These are phyloP conservation scores for Kwoniella sp. DNA, from an alignment of 768 basidiomycete species.

Conservation along the genomic window DNA sequence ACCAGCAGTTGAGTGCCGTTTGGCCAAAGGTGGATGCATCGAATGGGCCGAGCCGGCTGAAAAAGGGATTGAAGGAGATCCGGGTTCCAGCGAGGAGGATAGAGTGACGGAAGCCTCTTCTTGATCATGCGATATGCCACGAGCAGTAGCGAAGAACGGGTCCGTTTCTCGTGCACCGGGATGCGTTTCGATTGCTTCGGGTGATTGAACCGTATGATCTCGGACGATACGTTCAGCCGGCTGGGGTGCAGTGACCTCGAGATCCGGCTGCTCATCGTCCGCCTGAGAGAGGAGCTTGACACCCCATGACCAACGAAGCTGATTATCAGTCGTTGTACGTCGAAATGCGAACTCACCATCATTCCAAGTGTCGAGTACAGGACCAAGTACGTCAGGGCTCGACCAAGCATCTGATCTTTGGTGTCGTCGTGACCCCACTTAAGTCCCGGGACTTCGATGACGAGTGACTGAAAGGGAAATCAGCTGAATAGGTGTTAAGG, in stretches of 20 bases:
- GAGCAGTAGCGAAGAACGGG: constrained; percentile 45
- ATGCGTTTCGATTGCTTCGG: constrained; percentile 42
- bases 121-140: constrained; percentile 36
- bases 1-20: constrained; percentile 7
- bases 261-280: constrained; percentile 59
- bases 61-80: constrained; percentile 25
- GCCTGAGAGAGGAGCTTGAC: constrained; percentile 77
- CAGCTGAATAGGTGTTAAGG: constrained; percentile 3
- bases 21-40: constrained; percentile 27
- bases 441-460: constrained; percentile 75
- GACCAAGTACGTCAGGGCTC: constrained; percentile 62
- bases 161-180: constrained; percentile 50
- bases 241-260: constrained; percentile 15
- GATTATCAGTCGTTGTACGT: constrained; percentile 7
- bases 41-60: constrained; percentile 27
- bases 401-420: constrained; percentile 83
- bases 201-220: constrained; percentile 36
- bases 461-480: constrained; percentile 66
- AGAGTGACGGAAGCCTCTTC: constrained; percentile 34
- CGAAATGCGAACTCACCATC: constrained; percentile 65
- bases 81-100: constrained; percentile 21
- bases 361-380: constrained; percentile 93
- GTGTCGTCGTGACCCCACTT: constrained; percentile 81
- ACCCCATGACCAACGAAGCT: constrained; percentile 93
- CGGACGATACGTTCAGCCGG: constrained; percentile 8